Conservation (phyloP, 2,329 filamentous ascomycete species). For the Sclerotinia borealis region DNA sequence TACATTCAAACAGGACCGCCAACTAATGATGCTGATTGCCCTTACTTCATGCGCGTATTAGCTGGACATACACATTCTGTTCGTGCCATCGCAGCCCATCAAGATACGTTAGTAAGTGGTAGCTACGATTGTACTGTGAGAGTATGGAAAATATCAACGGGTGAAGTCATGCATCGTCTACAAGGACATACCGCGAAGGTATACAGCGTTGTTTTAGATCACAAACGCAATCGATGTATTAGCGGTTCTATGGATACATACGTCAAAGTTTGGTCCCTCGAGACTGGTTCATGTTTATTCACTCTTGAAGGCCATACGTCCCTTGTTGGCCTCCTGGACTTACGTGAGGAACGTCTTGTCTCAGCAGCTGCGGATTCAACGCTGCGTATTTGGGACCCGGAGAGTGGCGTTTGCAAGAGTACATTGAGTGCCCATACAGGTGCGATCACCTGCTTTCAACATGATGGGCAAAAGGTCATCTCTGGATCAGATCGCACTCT, state of each 20-base stretch:
- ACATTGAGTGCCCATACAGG: conserved; percentile 90
- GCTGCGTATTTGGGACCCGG: conserved; percentile 92
- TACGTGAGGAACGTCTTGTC: conserved; percentile 83
- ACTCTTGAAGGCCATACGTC: conserved; percentile 90
- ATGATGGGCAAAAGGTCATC: conserved; percentile 94
- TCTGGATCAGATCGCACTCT: conserved; percentile 91
- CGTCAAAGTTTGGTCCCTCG: conserved; percentile 95
- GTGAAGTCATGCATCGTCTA: conserved; percentile 77
- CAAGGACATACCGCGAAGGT: conserved; percentile 89
- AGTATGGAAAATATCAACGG: conserved; percentile 96
- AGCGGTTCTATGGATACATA: conserved; percentile 97
- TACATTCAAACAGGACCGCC: conserved; percentile 77
- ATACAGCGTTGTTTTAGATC: conserved; percentile 92
- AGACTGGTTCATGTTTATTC: conserved; percentile 76
- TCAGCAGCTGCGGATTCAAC: conserved; percentile 95
- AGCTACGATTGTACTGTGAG: conserved; percentile 94
- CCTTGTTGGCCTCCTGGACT: conserved; percentile 83
- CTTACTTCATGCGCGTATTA: conserved; percentile 86
- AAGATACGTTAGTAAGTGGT: conserved; percentile 92
- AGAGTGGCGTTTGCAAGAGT: conserved; percentile 83
- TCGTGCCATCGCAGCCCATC: conserved; percentile 88
- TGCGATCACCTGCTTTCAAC: conserved; percentile 97
- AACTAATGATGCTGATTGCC: conserved; percentile 72
- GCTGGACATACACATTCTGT: conserved; percentile 89
- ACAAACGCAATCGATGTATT: conserved; percentile 88